phyloP scores from a whole-genome alignment of 2,329 filamentous ascomycete species.

The Neophaeococcomyces aloes region DNA sequence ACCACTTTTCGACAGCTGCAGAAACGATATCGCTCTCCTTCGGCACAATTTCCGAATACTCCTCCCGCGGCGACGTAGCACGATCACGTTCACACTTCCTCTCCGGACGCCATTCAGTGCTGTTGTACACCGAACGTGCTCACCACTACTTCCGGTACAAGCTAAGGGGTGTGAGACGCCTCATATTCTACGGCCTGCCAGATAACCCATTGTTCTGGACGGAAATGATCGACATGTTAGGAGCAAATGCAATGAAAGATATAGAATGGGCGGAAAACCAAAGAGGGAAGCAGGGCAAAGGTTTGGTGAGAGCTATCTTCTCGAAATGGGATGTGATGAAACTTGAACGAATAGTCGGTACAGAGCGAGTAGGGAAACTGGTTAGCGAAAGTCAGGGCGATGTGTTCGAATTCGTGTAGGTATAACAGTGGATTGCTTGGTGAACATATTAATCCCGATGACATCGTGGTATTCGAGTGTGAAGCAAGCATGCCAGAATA shows the following conservation, averaged over 20 bases:
- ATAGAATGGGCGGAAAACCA: constrained; percentile 45
- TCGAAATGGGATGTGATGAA: constrained; percentile 83
- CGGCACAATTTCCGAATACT: constrained; percentile 82
- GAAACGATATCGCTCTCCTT: constrained; percentile 54
- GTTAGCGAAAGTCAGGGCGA: constrained; percentile 67
- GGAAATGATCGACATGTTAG: constrained; percentile 34
- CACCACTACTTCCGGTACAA: constrained; percentile 91
- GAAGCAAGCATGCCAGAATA: too few relatives aligned
- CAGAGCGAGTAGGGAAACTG: constrained; percentile 71
- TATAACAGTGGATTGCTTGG: too few relatives aligned
- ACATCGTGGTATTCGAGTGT: too few relatives aligned
- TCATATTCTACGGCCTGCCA: constrained; percentile 84
- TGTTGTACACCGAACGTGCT: constrained; percentile 89
- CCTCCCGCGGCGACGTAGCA: constrained; percentile 64
- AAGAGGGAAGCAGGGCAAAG: constrained; percentile 41
- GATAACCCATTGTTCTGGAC: constrained; percentile 59
- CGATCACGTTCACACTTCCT: constrained; percentile 81
- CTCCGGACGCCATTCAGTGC: constrained; percentile 65
- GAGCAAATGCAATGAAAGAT: constrained; percentile 38
- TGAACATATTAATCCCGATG: too few relatives aligned
- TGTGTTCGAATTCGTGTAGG: constrained; percentile 77
- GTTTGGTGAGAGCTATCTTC: constrained; percentile 53
- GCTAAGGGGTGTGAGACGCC: constrained; percentile 66
- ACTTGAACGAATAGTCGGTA: constrained; percentile 79
- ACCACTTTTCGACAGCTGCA: constrained; percentile 69